Evolutionary conservation across 805 yeast species (phyloP), one percentile per base, ranked within the genome.

Genomic region (Barnettozyma salicaria): DNA sequence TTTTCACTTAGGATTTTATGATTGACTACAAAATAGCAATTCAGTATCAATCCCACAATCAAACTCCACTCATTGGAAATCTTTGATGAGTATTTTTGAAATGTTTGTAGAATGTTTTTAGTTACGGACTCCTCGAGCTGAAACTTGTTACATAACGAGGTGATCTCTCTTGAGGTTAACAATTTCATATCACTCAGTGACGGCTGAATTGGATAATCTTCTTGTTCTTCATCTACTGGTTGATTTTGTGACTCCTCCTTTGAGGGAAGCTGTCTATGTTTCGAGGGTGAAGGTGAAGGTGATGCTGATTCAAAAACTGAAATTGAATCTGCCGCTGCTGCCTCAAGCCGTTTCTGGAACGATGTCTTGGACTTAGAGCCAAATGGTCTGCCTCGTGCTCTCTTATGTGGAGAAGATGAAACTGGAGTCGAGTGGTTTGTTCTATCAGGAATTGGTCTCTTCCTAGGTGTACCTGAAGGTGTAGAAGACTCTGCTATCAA

Each of bases 61-160:
- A 82, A 55, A 7, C 77, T 75, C 87, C 88, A 81, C 27, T 78
- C 80, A 40, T 72, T 76, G 24, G 70, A 70, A 27, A 79, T 69
- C 44, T 75, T 74, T 30, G 68, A 66, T 32, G 69, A 65, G 49
- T 75, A 74, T 4, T 63, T 56, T 27, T 66, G 58, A 45, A 70
- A 80, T 1, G 77, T 69, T 27, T 67, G 68, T 8, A 79, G 41
- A 31, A 82, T 63, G 24, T 63, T 58, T 19, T 64, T 61, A 0
- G 85, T 74, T 3, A 71, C 60, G 0, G 67, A 65, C 16, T 67
- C 60, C 0, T 85, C 84, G 18, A 82, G 61, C 52, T 76, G 75
- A 51, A 81, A 81, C 44, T 70, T 68, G 53, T 80, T 80, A 49
- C 85, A 79, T 26, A 79, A 65, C 4, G 65, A 47, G 1, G 72